Evolutionary conservation across 805 yeast genomes (phyloP).

Genomic region (Wickerhamomyces strasburgensis): DNA sequence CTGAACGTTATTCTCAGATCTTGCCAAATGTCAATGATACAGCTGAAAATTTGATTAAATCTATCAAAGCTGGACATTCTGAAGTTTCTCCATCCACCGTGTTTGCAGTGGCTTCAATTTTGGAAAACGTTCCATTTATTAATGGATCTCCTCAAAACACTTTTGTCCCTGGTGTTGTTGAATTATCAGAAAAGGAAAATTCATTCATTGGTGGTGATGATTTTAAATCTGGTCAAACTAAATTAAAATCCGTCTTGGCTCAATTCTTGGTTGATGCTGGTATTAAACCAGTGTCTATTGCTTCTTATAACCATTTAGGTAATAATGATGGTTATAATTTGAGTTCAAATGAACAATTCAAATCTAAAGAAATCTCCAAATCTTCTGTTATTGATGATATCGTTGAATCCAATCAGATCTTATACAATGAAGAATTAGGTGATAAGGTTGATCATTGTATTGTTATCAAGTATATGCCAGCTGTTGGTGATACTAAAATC

Average conservation of each 20-base stretch:
- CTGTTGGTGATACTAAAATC: slow-evolving; percentile 94
- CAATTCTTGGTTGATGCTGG: slow-evolving; percentile 97
- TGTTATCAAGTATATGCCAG: slow-evolving; percentile 89
- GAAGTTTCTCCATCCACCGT: slow-evolving; percentile 92
- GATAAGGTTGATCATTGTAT: slow-evolving; percentile 86
- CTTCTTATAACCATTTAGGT: slow-evolving; percentile 94
- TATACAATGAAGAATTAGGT: slow-evolving; percentile 78
- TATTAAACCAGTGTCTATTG: slow-evolving; percentile 89
- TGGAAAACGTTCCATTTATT: slow-evolving; percentile 85
- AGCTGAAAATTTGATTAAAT: slow-evolving; percentile 65
- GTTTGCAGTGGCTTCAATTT: slow-evolving; percentile 88
- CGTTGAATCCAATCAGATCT: slow-evolving; percentile 77
- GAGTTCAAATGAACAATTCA: slow-evolving; percentile 88
- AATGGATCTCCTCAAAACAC: slow-evolving; percentile 98
- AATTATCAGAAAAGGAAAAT: slow-evolving; percentile 73
- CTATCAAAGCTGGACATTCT: slow-evolving; percentile 73
- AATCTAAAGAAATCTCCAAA: slow-evolving; percentile 93
- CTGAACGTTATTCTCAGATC: slow-evolving; percentile 85
- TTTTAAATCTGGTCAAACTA: slow-evolving; percentile 95
- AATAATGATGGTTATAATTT: slow-evolving; percentile 93
- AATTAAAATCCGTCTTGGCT: slow-evolving; percentile 92
- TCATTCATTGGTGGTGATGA: slow-evolving; percentile 94
- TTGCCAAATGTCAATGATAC: slow-evolving; percentile 82
- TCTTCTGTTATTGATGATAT: slow-evolving; percentile 92
- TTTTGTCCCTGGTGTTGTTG: slow-evolving; percentile 91